Base-by-base conservation (phyloP, 768 basidiomycete species). In the Melanogaster broomeanus region DNA sequence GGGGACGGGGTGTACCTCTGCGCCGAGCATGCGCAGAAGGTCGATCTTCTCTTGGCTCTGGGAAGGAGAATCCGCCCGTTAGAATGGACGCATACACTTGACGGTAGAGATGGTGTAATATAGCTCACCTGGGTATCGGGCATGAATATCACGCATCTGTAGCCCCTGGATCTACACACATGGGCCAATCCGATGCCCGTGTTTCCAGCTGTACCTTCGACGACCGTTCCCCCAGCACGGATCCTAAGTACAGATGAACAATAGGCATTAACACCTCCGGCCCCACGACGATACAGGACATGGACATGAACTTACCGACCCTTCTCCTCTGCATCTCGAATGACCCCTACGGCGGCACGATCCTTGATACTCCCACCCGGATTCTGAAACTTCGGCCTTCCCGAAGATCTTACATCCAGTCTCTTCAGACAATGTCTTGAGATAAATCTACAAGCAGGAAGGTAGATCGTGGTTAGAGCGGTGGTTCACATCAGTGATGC, bases 111-210 rank as follows among this genome's bases (percentile, higher is more conserved):
- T 6, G n/a, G 6, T 37, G 12, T 4, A 16, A 1, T n/a, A 34
- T 12, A 19, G 48, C 72, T 37, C 48, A 84, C 90, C 80, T 97
- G 90, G 4, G 88, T 93, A 68, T 97, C 77, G 27, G 96, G 96
- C 96, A 99, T 98, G 81, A 91, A 99, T 64, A 99, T 99, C 10
- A 99, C 96, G 69, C 97, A 98, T 67, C 87, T 90, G 77, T 99
- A 98, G 3, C 97, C 95, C 61, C 77, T 83, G 7, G 92, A 82
- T 57, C 97, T 77, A 72, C 97, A 98, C 48, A 98, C 95, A 63
- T 95, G 93, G 6, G 93, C 94, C 28, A 98, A 79, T 31, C 95
- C 95, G 50, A 97, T 97, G 35, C 95, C 96, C 8, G 96, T 99
- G 75, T 99, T 99, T 15, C 96, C 96, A 34, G 96, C 96, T 3